A percentile compares a stretch with the other conserved stretches of the same genome.
Evolutionary conservation across 768 basidiomycete species (phyloP).

Genomic region (Sarcomyxa edulis): DNA sequence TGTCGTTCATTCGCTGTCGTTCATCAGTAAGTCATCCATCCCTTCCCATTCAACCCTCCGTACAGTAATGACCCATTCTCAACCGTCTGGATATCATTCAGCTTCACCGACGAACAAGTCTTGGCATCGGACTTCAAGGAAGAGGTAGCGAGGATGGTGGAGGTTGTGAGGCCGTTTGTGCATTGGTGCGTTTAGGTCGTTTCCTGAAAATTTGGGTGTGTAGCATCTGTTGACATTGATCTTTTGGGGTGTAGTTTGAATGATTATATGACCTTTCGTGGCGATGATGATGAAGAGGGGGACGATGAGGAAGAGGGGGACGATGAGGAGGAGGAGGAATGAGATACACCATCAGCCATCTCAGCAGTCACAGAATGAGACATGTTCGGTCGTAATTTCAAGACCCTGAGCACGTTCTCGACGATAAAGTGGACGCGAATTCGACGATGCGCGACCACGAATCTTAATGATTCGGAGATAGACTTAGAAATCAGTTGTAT

Average conservation of each 20-base stretch:
- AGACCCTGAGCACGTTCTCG: no score
- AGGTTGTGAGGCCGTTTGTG: constrained; percentile 67
- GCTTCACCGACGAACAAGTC: constrained; percentile 76
- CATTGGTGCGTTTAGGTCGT: constrained; percentile 50
- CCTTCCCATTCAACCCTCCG: background rate
- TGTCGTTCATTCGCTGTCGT: constrained; percentile 73
- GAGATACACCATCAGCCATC: no score
- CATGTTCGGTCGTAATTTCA: no score
- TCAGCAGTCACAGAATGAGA: no score
- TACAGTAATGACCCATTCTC: constrained; percentile 24
- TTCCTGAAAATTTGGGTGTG: constrained; percentile 3
- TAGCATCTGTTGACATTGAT: no score
- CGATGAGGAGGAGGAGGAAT: constrained; percentile 3
- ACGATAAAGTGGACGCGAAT: no score
- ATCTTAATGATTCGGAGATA: no score
- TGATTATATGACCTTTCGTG: constrained; percentile 60
- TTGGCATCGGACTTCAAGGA: constrained; percentile 61
- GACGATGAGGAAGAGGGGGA: constrained; percentile 17
- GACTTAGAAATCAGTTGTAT: no score
- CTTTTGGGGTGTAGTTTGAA: constrained; percentile 61
- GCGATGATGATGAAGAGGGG: constrained; percentile 23
- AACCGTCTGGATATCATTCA: constrained; percentile 21
- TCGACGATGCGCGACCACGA: no score
- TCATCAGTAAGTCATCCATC: constrained; percentile 51
- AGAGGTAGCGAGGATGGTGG: constrained; percentile 47